Base-by-base conservation (phyloP, 306 rosid genomes). In the Quercus alba region DNA sequence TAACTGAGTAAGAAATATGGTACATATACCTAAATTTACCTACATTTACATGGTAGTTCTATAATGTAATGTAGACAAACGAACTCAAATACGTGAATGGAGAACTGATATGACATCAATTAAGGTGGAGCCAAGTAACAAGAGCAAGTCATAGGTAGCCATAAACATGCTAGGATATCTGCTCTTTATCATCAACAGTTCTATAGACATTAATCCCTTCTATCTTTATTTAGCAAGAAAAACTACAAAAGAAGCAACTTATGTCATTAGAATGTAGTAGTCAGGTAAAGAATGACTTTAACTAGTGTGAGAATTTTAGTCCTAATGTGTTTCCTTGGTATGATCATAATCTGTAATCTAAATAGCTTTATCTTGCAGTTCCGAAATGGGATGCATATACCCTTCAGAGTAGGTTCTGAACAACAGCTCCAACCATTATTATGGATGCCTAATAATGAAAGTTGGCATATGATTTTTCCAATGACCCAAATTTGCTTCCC, bases 401-500 rank as follows among this genome's bases (percentile, higher is more conserved):
- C 98, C 72, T 90, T 84, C 73, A 82, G 86, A 86, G 82, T 95
- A 90, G 84, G 84, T 79, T 46, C 82, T 68, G 90, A 89, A 46
- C 99, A 90, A 55, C 94, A 90, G 80, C 90, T 93, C 64, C 94
- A 93, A 78, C 87, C 94, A 66, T 68, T 90, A 1, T 81, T 95
- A n/a, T 89, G 97, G 94, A 83, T 91, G 77, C 84, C 90, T 35
- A 88, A 76, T 63, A 82, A 78, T 77, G 88, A 85, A 38, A 78
- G 31, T 63, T 91, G 78, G 70, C 90, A 86, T 44, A 81, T 85
- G 14, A 82, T 85, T 81, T 87, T 92, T 69, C 91, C 0, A 94
- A 91, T 35, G 97, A 93, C 68, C 81, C 94, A 35, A 85, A 70
- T 82, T 85, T 93, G 83, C 87, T 93, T 86, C 81, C 85, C 23